Evolutionary conservation across 306 rosid species (phyloP), one percentile per base, ranked within the genome.

Genomic region (Mucuna pruriens): DNA sequence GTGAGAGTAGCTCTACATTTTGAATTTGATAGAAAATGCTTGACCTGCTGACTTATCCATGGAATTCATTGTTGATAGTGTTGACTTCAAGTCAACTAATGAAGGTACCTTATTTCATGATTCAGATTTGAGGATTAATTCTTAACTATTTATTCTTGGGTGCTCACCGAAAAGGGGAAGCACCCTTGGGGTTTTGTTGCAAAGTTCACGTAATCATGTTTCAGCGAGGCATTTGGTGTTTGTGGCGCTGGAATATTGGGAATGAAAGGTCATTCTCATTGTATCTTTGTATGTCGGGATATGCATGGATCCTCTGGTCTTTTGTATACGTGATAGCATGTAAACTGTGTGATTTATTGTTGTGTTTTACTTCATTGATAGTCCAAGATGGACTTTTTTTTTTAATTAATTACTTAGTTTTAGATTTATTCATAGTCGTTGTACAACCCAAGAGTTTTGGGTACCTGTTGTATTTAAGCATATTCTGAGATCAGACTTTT

Each of bases 1-100:
- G 94, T 82, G 98, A 89, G 84, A 94, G 94, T 83, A 90, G 98
- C 88, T 82, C 91, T 29, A 88, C 97, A 33, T 90, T 90, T 80
- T 94, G 89, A 89, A 49, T 89, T 74, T 87, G 88, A 85, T 51
- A 77, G 79, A 74, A 75, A 49, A 55, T 23, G 58, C 88, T 77
- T 91, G 92, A 90, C 93, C 79, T 84, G 84, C 95, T 90, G 88
- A 88, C 94, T 81, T 73, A 64, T 84, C 86, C 83, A 75, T 76
- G 75, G 44, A 79, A 82, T 52, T 74, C 81, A 83, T 84, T 92
- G 86, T 89, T 89, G 65, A 73, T 90, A 80, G 87, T 75, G 83
- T 89, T 87, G 86, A 64, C 83, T 34, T 83, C 84, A 82, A 61
- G 85, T 84, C 88, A 74, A 84, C 83, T 84, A 83, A 87, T 86